Conservation (phyloP, 805 yeast species). For the Sugiyamaella americana region DNA sequence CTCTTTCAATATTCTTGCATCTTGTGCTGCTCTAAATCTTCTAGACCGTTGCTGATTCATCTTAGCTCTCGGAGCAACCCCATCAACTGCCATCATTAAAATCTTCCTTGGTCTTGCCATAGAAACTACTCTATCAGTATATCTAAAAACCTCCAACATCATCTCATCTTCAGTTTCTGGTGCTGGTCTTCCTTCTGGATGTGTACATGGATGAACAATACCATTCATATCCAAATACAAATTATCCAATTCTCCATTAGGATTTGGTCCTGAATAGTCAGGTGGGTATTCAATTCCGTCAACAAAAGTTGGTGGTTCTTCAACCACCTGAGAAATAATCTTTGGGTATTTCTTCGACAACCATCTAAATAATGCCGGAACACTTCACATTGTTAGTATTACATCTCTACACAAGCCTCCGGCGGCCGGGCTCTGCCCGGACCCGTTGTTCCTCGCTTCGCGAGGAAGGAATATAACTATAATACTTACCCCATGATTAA, state of each 20-base stretch:
- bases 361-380: constrained; percentile 98
- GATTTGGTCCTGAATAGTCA: constrained; percentile 69
- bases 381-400: constrained; percentile 39
- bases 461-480: too few relatives aligned
- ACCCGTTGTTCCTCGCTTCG: too few relatives aligned
- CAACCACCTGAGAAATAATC: constrained; percentile 83
- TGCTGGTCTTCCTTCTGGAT: constrained; percentile 93
- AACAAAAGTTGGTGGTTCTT: constrained; percentile 50
- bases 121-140: constrained; percentile 83
- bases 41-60: constrained; percentile 98
- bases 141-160: constrained; percentile 88
- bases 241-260: constrained; percentile 94
- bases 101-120: constrained; percentile 95
- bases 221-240: constrained; percentile 97
- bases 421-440: too few relatives aligned
- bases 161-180: constrained; percentile 96
- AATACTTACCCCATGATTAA: too few relatives aligned
- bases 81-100: constrained; percentile 93
- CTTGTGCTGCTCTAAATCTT: constrained; percentile 88
- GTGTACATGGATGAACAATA: constrained; percentile 98
- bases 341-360: constrained; percentile 88
- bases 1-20: constrained; percentile 76
- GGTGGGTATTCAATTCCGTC: constrained; percentile 62
- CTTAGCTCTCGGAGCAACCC: constrained; percentile 98
- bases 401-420: too few relatives aligned